Evolutionary conservation across 805 yeast species (phyloP).

Genomic region (Lipomyces chichibuensis): DNA sequence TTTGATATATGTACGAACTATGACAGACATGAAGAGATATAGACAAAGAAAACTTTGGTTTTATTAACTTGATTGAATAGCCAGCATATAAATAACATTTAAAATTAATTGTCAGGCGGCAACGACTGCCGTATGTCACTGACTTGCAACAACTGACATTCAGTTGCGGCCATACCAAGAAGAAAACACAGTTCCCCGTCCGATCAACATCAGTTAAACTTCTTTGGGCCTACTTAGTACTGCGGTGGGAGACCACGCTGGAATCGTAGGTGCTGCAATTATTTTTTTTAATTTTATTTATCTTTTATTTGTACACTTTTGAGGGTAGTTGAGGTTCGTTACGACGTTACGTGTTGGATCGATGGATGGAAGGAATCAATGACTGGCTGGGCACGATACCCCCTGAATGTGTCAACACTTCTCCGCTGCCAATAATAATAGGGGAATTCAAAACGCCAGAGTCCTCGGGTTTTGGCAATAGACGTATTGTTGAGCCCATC

Average conservation of each 20-base stretch:
- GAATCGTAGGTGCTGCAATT: conserved; percentile 1
- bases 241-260: conserved; percentile 3
- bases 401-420: neutral
- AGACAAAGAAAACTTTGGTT: too few relatives aligned
- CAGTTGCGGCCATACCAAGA: conserved; percentile 3
- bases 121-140: neutral
- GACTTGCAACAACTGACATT: neutral
- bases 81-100: too few relatives aligned
- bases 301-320: neutral
- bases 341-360: too few relatives aligned
- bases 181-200: conserved; percentile 1
- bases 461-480: too few relatives aligned
- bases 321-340: too few relatives aligned
- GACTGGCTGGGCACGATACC: neutral
- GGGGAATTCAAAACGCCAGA: neutral
- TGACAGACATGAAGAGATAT: too few relatives aligned
- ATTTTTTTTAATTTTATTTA: neutral
- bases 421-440: neutral
- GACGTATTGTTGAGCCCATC: neutral
- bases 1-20: too few relatives aligned
- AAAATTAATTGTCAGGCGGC: too few relatives aligned
- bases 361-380: too few relatives aligned
- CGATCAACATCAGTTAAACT: neutral
- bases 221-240: conserved; percentile 1
- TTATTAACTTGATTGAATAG: too few relatives aligned